Base-by-base conservation (phyloP, 2,329 filamentous ascomycete genomes). In the Monilinia laxa region DNA sequence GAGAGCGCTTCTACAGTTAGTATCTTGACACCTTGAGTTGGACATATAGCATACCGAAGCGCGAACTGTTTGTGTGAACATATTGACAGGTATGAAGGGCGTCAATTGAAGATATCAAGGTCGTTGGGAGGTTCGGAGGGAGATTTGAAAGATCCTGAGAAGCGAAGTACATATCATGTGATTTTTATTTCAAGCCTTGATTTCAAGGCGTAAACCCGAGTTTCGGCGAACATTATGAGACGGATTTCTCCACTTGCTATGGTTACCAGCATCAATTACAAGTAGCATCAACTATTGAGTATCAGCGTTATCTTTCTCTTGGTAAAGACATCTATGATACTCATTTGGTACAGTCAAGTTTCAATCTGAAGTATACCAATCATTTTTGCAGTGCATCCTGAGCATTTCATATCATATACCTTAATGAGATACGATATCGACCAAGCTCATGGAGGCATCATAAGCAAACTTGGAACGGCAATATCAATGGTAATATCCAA, bases 11-110 rank as follows among this genome's bases (percentile, higher is more conserved):
- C 23, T 62, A 65, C 59, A 23, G 66, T 75, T 66, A 76, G 72
- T 69, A 35, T 25, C 18, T n/a, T 35, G 62, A 64, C 20, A 65
- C 42, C 49, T 31, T 51, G 66, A 72, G 66, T 68, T 74, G 70
- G 45, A 51, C n/a, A 67, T 28, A 54, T 14, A 42, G 45, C 73
- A 64, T 76, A 78, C 76, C 72, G 76, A 76, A 71, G 73, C 76
- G 71, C 76, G 68, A 67, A 78, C 68, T 62, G 74, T 73, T 73
- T 76, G 76, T 59, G 73, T 69, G 70, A 78, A 72, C 76, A 78
- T 78, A 62, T 67, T 77, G 68, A 63, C 56, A 49, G 57, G 25
- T 62, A 23, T 64, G 25, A 51, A 58, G 56, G 35, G 31, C 45
- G 62, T 68, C 68, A 69, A 69, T 69, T 68, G 66, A 23, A 62